phyloP scores from a whole-genome alignment of 208 protist genomes.

The Leishmania major region DNA sequence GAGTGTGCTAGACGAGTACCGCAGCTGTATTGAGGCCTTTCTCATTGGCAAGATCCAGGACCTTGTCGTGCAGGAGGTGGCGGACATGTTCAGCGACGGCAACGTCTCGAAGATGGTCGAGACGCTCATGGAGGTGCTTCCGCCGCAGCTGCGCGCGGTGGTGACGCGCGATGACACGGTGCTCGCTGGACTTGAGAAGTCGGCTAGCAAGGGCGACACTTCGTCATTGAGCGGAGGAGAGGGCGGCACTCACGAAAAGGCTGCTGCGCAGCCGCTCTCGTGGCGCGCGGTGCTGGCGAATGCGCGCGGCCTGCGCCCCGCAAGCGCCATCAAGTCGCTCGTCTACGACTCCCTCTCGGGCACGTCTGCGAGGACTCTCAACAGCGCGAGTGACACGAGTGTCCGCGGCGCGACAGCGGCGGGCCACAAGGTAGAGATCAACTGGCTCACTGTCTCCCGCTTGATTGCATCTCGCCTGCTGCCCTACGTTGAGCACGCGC shows the following conservation, averaged over 20 bases:
- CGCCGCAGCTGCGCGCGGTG: conserved; percentile 17
- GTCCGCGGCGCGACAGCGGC: background rate
- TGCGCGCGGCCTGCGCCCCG: conserved; percentile 6
- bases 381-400: background rate
- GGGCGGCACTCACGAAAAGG: background rate
- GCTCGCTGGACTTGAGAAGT: background rate
- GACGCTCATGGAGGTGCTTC: conserved; percentile 15
- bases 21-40: conserved; percentile 15
- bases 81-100: conserved; percentile 44
- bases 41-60: conserved; percentile 28
- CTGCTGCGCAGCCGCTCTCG: background rate
- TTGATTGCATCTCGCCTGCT: conserved; percentile 34
- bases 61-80: conserved; percentile 48
- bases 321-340: conserved; percentile 13
- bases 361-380: background rate
- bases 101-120: conserved; percentile 46
- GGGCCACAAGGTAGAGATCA: conserved; percentile 15
- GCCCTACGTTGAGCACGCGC: conserved; percentile 30
- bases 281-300: background rate
- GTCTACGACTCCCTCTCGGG: conserved; percentile 19
- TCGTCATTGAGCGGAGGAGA: background rate
- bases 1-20: background rate
- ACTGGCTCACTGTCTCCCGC: conserved; percentile 46
- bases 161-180: conserved; percentile 2
- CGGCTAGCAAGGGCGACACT: background rate